Conservation (phyloP, 2,329 filamentous ascomycete genomes). For the Penicillium freii region DNA sequence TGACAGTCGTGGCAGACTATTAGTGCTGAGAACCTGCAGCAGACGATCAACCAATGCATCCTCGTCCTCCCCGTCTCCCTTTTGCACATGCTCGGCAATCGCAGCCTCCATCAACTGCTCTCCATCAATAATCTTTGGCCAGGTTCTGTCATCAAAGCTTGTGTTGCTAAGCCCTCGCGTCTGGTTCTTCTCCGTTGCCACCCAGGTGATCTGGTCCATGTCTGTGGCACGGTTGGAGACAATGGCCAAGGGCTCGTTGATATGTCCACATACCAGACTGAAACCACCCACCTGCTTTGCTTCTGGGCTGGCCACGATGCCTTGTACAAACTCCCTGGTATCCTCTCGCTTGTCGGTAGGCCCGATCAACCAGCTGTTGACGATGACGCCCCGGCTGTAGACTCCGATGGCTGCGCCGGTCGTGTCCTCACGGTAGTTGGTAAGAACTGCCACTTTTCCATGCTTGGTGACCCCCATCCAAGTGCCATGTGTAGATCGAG, state of each 20-base stretch:
- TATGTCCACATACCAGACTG: conserved; percentile 58
- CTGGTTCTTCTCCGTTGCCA: conserved; percentile 50
- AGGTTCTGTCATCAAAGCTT: conserved; percentile 56
- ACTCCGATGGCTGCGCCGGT: conserved; percentile 48
- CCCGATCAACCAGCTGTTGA: conserved; percentile 58
- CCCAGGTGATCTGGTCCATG: conserved; percentile 51
- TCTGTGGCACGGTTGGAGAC: conserved; percentile 62
- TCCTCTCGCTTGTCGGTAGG: conserved; percentile 39
- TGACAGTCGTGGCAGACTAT: conserved; percentile 55
- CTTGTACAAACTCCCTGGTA: conserved; percentile 53
- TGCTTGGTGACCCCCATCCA: conserved; percentile 63
- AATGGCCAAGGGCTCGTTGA: conserved; percentile 55
- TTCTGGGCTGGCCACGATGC: conserved; percentile 54
- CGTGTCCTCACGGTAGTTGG: conserved; percentile 61
- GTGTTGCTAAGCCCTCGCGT: conserved; percentile 63
- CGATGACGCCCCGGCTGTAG: conserved; percentile 57
- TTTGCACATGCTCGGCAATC: conserved; percentile 45
- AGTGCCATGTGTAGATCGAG: conserved; percentile 59
- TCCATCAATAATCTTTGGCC: conserved; percentile 61
- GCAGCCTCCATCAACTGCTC: conserved; percentile 53
- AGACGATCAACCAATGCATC: conserved; percentile 53
- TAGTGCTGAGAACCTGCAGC: conserved; percentile 52
- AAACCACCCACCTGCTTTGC: conserved; percentile 62
- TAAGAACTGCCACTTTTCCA: conserved; percentile 61
- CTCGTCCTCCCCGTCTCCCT: conserved; percentile 45